Evolutionary conservation across 768 basidiomycete species (phyloP).

Genomic region (Psilocybe cyanescens): DNA sequence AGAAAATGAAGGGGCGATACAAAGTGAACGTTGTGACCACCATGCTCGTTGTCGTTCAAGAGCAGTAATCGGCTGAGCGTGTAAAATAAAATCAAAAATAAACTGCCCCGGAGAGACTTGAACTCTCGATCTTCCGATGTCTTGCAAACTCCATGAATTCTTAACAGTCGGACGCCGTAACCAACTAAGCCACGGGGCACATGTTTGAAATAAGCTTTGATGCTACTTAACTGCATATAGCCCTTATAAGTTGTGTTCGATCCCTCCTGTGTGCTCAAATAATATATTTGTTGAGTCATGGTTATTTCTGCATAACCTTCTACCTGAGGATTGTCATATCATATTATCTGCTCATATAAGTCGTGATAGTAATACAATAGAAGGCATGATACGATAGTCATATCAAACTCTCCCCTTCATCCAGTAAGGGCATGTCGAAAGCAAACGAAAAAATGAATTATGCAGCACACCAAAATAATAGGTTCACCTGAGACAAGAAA

Average conservation of each 20-base stretch:
- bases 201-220: not conserved
- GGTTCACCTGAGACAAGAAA: too few species aligned
- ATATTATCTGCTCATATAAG: not conserved
- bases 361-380: not conserved
- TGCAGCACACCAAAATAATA: too few species aligned
- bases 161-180: slow-evolving; percentile 10
- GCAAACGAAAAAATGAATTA: not conserved
- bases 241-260: too few species aligned
- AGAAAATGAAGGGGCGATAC: not conserved
- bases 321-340: not conserved
- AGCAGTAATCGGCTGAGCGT: not conserved
- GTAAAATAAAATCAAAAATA: not conserved
- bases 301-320: not conserved
- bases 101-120: slow-evolving; percentile 7
- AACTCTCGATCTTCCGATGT: slow-evolving; percentile 11
- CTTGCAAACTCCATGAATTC: not conserved
- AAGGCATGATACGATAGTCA: not conserved
- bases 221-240: too few species aligned
- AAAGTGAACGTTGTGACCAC: not conserved
- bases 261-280: too few species aligned
- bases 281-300: too few species aligned
- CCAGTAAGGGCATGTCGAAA: not conserved
- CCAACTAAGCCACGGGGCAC: slow-evolving; percentile 10
- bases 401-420: not conserved
- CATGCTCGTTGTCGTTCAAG: not conserved